Evolutionary conservation across 495 filamentous ascomycete genomes (phyloP), one percentile per base, ranked within the genome.

Genomic region (Aspergillus diversus): DNA sequence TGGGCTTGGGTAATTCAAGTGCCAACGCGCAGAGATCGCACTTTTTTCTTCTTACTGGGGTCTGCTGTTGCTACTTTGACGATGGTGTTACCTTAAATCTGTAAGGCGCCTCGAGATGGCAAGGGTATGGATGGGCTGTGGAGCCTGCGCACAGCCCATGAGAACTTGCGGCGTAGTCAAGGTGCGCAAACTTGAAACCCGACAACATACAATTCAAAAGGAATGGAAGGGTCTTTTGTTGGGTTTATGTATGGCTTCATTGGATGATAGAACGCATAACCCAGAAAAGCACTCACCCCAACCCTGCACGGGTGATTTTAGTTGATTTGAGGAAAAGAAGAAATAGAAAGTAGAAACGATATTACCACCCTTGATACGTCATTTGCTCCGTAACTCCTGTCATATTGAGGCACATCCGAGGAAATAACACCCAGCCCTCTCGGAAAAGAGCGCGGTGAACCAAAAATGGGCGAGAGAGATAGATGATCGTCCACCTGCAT

Each of bases 111-210:
- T 2, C 33, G 43, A 51, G 46, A 50, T 50, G 42, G 50, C 11
- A 35, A 50, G 9, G 33, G 33, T 17, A n/a, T 39, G 34, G 33
- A 5, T 56, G 17, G 54, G 54, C 16, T 42, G 54, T 32, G 34
- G 39, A 42, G 17, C 15, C 6, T 21, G 8, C n/a, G 35, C 34
- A 57, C 7, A 8, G 42, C 27, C 16, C 17, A 43, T 59, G 17
- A 31, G 21, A 34, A 50, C 39, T 64, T 60, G 61, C 67, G 67
- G 61, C 67, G 61, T 62, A 69, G 67, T 66, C 61, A 69, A 65
- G 21, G 51, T 63, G 67, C 67, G 64, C 67, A 69, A 66, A 64
- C 59, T 60, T 63, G 21, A 59, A 55, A 57, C 34, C 60, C 53
- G 55, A 46, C 35, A 32, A 51, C 32, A 17, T 33, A 31, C 17